Base-by-base conservation (phyloP, 257 asterid genomes). In the Lycium barbarum region DNA sequence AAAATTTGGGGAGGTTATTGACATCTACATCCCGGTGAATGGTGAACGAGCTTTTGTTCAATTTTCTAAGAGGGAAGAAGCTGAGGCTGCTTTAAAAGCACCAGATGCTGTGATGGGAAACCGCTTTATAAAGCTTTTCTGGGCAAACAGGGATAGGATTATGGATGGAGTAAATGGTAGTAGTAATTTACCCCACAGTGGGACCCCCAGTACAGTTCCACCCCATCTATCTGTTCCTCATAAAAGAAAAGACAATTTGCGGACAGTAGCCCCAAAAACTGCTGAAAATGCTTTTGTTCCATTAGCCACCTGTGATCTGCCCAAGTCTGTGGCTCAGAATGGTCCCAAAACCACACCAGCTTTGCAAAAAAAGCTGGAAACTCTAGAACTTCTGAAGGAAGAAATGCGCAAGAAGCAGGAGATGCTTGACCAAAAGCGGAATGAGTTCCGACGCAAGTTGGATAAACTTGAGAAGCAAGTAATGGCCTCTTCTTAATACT, bases 51-150 rank as follows among this genome's bases (percentile, higher is more conserved):
- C 99, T 45, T 97, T 95, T 91, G 97, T 97, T 88, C 99, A 97
- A 76, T 95, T 94, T 86, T 92, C 93, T 1, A 94, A 88, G 88
- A 93, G 95, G 87, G 98, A 93, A 92, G 99, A 95, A 86, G 99
- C 99, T 53, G 99, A 94, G 85, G 92, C 95, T 6, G 98, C 99
- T 13, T 33, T 95, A 67, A 90, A 83, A 89, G 94, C 99, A 82
- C 99, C 99, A 62, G 99, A 97, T 94, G 99, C 99, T 22, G 95
- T 97, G 49, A 95, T 95, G 99, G 97, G 99, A 45, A 97, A 97
- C 90, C 96, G 99, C 49, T 97, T 97, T 89, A 93, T 97, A 87
- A 95, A 92, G 93, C 95, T 97, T 80, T 92, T 92, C 91, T 97
- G 99, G 99, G 99, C 99, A 85, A 95, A 93, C 83, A 93, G 99